Percentiles rank a stretch among this genome's conserved stretches.
phyloP scores from a whole-genome alignment of 768 basidiomycete genomes.

The Leccinum disarticulatum region DNA sequence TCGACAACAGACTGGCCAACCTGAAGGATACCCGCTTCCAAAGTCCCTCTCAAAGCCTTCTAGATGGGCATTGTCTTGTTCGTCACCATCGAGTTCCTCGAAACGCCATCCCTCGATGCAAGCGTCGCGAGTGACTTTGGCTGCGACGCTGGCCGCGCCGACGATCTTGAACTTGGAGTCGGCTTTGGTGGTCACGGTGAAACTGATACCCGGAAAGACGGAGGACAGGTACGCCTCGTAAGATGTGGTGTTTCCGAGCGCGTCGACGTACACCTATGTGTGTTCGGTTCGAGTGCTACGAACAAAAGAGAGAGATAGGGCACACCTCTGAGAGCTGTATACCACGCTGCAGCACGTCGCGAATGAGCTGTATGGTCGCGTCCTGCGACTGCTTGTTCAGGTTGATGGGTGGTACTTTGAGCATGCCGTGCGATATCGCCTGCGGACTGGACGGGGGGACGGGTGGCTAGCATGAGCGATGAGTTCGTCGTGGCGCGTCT shows the following conservation, averaged over 20 bases:
- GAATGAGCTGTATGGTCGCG: constrained; percentile 86
- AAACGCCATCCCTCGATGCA: constrained; percentile 87
- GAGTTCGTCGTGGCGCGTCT: background rate
- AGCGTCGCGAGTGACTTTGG: constrained; percentile 93
- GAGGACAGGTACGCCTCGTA: constrained; percentile 83
- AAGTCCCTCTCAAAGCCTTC: constrained; percentile 39
- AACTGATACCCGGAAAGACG: constrained; percentile 78
- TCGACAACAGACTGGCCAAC: constrained; percentile 35
- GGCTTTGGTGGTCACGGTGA: constrained; percentile 91
- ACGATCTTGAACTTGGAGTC: constrained; percentile 97
- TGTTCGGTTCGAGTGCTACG: background rate
- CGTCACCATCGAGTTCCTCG: constrained; percentile 50
- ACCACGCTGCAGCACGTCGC: constrained; percentile 77
- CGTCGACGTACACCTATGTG: constrained; percentile 88
- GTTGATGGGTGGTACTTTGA: constrained; percentile 78
- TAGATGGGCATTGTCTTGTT: constrained; percentile 1
- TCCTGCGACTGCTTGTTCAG: constrained; percentile 87
- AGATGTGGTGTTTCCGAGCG: constrained; percentile 81
- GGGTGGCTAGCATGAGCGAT: background rate
- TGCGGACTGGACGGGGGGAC: constrained; percentile 60
- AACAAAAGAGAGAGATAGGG: background rate
- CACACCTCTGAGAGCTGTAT: constrained; percentile 76
- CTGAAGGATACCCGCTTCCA: constrained; percentile 92
- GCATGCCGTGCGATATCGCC: constrained; percentile 90
- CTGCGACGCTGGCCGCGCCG: constrained; percentile 95